Conservation (phyloP, 192 early-diverging fungal genomes). For the Martensiomyces pterosporus region DNA sequence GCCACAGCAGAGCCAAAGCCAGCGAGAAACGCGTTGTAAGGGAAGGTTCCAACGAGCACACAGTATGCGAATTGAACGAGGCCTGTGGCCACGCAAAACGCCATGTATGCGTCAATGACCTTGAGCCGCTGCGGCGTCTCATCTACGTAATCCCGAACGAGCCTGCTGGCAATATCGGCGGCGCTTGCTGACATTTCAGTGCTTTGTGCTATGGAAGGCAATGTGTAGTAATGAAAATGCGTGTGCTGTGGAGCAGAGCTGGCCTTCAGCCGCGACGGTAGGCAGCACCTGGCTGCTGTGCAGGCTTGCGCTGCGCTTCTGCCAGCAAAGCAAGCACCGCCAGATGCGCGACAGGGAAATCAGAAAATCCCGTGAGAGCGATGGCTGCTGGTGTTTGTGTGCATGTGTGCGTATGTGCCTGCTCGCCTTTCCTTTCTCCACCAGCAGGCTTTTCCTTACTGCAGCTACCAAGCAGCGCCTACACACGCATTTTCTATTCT, state of each 20-base stretch:
- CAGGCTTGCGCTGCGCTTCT: too few relatives aligned
- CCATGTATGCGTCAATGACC: slow-evolving; percentile 91
- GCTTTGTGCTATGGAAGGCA: too few relatives aligned
- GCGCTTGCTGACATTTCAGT: slow-evolving; percentile 3
- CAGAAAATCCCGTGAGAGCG: not conserved
- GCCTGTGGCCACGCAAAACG: slow-evolving; percentile 85
- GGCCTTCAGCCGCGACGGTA: too few relatives aligned
- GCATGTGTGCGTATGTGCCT: not conserved
- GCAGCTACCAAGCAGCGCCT: too few relatives aligned
- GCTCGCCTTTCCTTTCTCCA: not conserved
- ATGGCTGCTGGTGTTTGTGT: not conserved
- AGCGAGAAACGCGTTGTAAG: slow-evolving; percentile 96
- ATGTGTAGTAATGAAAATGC: too few relatives aligned
- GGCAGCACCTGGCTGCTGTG: too few relatives aligned
- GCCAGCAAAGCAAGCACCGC: not conserved
- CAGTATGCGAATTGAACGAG: slow-evolving; percentile 89
- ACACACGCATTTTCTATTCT: slow-evolving; percentile 3
- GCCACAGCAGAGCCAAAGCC: slow-evolving; percentile 92
- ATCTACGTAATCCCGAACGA: slow-evolving; percentile 49
- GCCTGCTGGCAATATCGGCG: slow-evolving; percentile 8
- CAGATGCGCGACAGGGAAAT: not conserved
- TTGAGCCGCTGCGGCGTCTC: slow-evolving; percentile 78
- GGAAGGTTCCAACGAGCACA: slow-evolving; percentile 82
- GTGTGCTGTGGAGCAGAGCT: too few relatives aligned
- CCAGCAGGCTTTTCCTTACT: too few relatives aligned